phyloP scores from a whole-genome alignment of 257 asterid species.

The Paulownia fortunei region DNA sequence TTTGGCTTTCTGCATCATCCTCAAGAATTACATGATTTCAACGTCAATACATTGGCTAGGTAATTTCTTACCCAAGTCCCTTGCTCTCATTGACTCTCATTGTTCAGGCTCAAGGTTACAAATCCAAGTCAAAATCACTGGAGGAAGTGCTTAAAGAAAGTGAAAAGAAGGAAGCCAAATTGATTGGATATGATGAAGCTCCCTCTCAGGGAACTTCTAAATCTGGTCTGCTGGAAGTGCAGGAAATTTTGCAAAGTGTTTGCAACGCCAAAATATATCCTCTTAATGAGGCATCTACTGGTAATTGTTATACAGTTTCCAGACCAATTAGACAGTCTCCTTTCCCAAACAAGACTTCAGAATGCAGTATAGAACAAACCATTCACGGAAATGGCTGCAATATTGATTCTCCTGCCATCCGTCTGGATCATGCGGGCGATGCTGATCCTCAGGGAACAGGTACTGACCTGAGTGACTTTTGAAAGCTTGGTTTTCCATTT shows the following conservation, averaged over 20 bases:
- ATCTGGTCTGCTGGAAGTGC: slow-evolving; percentile 33
- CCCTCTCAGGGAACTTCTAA: slow-evolving; percentile 31
- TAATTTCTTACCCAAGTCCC: background rate
- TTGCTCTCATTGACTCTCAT: slow-evolving; percentile 19
- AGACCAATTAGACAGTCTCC: slow-evolving; percentile 20
- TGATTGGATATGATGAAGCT: slow-evolving; percentile 73
- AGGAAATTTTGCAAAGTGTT: slow-evolving; percentile 39
- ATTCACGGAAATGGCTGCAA: slow-evolving; percentile 30
- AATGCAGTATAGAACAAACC: slow-evolving; percentile 21
- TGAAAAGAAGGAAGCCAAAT: slow-evolving; percentile 50
- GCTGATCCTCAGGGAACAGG: slow-evolving; percentile 44
- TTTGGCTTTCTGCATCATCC: background rate
- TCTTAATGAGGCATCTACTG: slow-evolving; percentile 33
- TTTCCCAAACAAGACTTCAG: slow-evolving; percentile 24
- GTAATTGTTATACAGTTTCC: slow-evolving; percentile 22
- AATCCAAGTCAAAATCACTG: slow-evolving; percentile 52
- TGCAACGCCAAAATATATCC: slow-evolving; percentile 31
- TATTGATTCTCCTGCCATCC: slow-evolving; percentile 14
- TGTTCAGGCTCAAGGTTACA: slow-evolving; percentile 65
- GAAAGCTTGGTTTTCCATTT: slow-evolving; percentile 3
- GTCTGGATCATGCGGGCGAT: background rate
- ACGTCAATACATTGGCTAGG: too few species aligned
- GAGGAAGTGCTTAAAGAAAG: slow-evolving; percentile 57
- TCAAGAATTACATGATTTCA: too few species aligned
- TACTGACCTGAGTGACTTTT: slow-evolving; percentile 27